Base-by-base conservation (phyloP, 805 yeast genomes). In the Zygoascus biomembranicola region DNA sequence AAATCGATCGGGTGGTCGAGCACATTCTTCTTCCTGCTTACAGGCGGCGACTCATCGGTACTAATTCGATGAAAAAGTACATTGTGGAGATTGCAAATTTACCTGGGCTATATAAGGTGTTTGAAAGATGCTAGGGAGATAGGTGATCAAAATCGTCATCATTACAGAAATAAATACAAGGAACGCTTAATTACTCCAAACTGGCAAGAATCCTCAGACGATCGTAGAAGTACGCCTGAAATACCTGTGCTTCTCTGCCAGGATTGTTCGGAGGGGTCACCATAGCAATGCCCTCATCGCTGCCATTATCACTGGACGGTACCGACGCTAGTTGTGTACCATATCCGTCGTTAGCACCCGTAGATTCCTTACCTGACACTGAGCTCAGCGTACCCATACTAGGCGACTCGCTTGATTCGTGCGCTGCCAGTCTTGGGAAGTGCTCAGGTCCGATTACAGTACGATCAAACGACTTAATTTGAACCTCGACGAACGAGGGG, bases 31-130 rank as follows among this genome's bases (percentile, higher is more conserved):
- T 89, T 57, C 95, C 95, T 0, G 68, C 78, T 20, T 64, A 88
- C 6, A 82, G 84, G 58, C 73, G 73, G 55, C 69, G 81, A 47
- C 78, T 89, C 28, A 64, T 89, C 13, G 95, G 90, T 0, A 79
- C 95, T 0, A 72, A 72, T 13, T 63, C 62, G 2, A 60, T 89
- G 39, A 59, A 68, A 4, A 63, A 73, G 13, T 83, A 80, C 53
- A 80, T 90, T 3, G 77, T 87, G 5, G 96, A 92, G 66, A 80
- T 94, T 41, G 97, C 99, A 0, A 90, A 84, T 64, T 68, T 94
- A 32, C 98, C 98, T 1, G 96, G 96, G 0, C 72, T 94, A 53
- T 94, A 94, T 68, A 80, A 77, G 62, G 95, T 95, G 4, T 94
- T 94, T 73, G 99, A 94, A 71, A 76, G 99, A 65, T 94, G 99